These are phyloP conservation scores for Ogataea chonburiensis DNA, from an alignment of 805 yeast species.

Conservation along the genomic window DNA sequence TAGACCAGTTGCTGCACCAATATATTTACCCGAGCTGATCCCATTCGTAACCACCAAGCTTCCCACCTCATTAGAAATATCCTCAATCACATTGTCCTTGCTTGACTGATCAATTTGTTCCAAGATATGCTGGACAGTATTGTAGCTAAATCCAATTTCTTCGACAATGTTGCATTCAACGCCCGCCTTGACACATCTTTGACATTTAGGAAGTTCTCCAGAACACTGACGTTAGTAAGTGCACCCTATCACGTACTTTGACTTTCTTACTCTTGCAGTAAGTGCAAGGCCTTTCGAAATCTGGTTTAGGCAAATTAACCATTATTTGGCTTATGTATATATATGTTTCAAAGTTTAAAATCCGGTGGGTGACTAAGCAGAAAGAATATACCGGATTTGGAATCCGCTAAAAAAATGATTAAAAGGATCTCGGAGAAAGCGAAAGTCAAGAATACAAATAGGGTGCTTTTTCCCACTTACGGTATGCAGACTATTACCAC, in stretches of 20 bases:
- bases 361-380: not conserved
- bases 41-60: conserved; percentile 22
- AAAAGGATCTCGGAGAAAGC: conserved; percentile 2
- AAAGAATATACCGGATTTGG: not conserved
- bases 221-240: conserved; percentile 19
- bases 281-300: conserved; percentile 22
- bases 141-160: conserved; percentile 23
- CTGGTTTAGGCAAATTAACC: conserved; percentile 15
- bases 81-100: conserved; percentile 22
- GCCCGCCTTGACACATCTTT: conserved; percentile 20
- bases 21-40: conserved; percentile 22
- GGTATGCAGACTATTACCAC: conserved; percentile 20
- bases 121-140: conserved; percentile 21
- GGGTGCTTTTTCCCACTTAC: not conserved
- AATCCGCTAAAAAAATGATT: not conserved
- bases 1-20: conserved; percentile 30
- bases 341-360: too few species aligned
- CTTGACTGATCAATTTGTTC: conserved; percentile 13
- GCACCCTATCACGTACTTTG: conserved; percentile 18
- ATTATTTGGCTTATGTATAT: not conserved
- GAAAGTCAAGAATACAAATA: conserved; percentile 2
- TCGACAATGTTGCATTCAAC: conserved; percentile 22
- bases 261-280: conserved; percentile 27
- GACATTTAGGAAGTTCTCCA: conserved; percentile 24
- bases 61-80: conserved; percentile 28